Percentiles rank a stretch among this genome's conserved stretches.
phyloP scores from a whole-genome alignment of 208 protist genomes.

The Novymonas esmeraldas region DNA sequence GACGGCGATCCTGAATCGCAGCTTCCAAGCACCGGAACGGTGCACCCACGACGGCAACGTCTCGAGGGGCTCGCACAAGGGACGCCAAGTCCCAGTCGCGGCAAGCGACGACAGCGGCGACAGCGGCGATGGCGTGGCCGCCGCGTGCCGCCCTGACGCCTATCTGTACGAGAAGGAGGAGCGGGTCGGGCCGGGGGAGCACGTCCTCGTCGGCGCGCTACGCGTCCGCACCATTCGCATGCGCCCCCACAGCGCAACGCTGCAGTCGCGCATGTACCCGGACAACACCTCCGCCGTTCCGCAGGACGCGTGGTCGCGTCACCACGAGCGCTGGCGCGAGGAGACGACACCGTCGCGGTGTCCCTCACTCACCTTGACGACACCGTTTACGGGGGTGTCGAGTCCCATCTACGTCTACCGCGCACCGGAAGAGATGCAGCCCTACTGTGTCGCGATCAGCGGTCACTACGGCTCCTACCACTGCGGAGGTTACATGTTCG shows the following conservation, averaged over 20 bases:
- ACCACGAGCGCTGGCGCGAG: not conserved
- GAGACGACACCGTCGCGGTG: constrained; percentile 15
- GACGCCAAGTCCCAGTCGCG: not conserved
- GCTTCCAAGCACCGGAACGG: not conserved
- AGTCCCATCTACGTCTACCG: constrained; percentile 11
- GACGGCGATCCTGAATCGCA: not conserved
- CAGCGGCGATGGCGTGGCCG: not conserved
- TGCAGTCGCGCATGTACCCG: constrained; percentile 16
- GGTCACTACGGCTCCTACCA: constrained; percentile 17
- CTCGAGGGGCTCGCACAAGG: not conserved
- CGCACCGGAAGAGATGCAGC: constrained; percentile 1
- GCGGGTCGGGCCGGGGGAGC: constrained; percentile 5
- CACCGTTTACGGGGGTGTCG: not conserved
- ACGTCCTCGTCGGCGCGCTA: constrained; percentile 18
- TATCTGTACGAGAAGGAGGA: not conserved
- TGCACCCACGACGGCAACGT: not conserved
- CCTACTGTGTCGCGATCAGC: constrained; percentile 13
- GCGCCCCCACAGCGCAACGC: constrained; percentile 13
- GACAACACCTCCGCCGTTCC: not conserved
- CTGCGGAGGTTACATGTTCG: constrained; percentile 27
- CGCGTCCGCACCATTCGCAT: constrained; percentile 17
- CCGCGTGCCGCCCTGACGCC: not conserved
- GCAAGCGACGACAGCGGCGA: not conserved
- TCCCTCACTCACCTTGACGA: constrained; percentile 4
- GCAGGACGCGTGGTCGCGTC: constrained; percentile 10